Evolutionary conservation across 306 rosid genomes (phyloP), one percentile per base, ranked within the genome.

Genomic region (Quercus bicolor): DNA sequence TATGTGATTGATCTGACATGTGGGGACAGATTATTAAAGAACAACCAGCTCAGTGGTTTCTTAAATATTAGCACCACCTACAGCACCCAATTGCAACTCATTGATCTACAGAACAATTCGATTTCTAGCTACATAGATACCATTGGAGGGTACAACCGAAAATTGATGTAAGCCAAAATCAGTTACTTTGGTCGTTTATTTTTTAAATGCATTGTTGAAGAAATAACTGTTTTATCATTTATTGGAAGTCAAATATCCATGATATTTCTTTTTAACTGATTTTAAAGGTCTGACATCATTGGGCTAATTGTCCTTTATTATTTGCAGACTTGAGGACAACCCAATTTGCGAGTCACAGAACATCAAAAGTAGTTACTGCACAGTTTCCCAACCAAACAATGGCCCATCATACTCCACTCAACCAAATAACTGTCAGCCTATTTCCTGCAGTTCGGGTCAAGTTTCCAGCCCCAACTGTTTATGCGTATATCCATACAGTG

Each of bases 401-500:
- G 53, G 53, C 15, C 6, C 68, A 83, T 10, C 85, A 13, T 82
- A 86, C 53, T 24, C 65, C 31, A 84, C 89, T 0, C 74, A 55
- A 10, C 26, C n/a, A 6, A 78, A 77, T 23, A 81, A 81, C 79
- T 94, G 97, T 73, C 29, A 4, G 18, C 78, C 70, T 14, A 45
- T 19, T 74, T 15, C 52, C 6, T 91, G 98, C 83, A 57, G 21
- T 74, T 5, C 52, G 1, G 56, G 74, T 45, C 81, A 79, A 81
- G 81, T 59, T 80, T 56, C 69, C 23, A 91, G 92, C 83, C 98
- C 96, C 34, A 89, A 80, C 18, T 94, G 98, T 83, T 76, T 2
- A 78, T 94, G 98, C 70, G 85, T 87, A 65, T 85, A 87, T 77
- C 92, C 98, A 73, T 94, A 80, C 77, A 37, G 80, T 3, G 98